Conservation (phyloP, 2,329 filamentous ascomycete species). For the Alternaria dauci region DNA sequence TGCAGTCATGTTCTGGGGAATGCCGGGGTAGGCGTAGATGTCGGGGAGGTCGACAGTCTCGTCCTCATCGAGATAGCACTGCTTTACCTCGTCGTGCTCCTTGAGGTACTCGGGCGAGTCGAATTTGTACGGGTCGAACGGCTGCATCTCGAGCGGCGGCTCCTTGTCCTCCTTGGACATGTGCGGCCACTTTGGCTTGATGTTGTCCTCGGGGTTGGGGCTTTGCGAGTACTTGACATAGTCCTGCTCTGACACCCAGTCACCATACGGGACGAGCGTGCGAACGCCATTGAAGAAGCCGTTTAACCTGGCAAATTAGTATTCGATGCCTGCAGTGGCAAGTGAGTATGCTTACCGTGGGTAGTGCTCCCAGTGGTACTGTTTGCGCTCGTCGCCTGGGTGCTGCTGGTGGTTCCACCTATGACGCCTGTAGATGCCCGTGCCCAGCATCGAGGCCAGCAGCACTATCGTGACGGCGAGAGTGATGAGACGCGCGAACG, state of each 20-base stretch:
- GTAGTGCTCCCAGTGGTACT: constrained; percentile 58
- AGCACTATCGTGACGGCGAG: constrained; percentile 53
- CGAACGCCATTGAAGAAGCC: constrained; percentile 60
- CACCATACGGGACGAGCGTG: constrained; percentile 54
- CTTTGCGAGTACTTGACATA: constrained; percentile 52
- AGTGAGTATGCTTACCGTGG: constrained; percentile 44
- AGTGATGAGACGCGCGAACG: constrained; percentile 53
- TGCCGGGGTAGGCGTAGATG: constrained; percentile 69
- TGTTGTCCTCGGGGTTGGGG: constrained; percentile 49
- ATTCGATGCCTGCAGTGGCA: neutral
- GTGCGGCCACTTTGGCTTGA: constrained; percentile 48
- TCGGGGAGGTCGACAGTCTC: constrained; percentile 66
- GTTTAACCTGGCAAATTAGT: constrained; percentile 50
- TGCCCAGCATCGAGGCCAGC: constrained; percentile 53
- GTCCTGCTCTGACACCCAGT: constrained; percentile 57
- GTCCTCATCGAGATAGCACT: constrained; percentile 70
- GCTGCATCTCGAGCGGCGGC: constrained; percentile 51
- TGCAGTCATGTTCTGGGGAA: constrained; percentile 59
- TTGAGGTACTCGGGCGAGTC: constrained; percentile 55
- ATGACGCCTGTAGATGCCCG: constrained; percentile 53
- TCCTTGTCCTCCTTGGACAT: constrained; percentile 49
- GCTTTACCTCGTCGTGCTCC: constrained; percentile 62
- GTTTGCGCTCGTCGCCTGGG: constrained; percentile 43
- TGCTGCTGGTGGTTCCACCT: constrained; percentile 45
- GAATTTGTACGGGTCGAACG: constrained; percentile 58